Evolutionary conservation across 768 basidiomycete species (phyloP).

Genomic region (Phaeolepiota aurea): DNA sequence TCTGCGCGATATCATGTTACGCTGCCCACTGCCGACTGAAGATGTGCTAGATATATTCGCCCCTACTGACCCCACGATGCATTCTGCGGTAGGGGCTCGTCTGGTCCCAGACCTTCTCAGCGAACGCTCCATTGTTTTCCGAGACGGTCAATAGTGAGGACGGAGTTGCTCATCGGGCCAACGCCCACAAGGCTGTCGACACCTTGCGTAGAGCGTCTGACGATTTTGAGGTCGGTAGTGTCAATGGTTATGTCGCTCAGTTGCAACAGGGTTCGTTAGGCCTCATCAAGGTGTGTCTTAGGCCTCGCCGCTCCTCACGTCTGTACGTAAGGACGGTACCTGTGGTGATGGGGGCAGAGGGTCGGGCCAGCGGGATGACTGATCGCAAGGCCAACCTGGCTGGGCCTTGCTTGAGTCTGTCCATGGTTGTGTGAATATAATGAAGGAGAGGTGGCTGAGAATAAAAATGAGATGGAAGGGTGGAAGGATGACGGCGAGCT

Average conservation of each 20-base stretch:
- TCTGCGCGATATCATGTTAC: too few species aligned
- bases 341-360: background rate
- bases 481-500: too few species aligned
- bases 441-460: background rate
- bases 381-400: background rate
- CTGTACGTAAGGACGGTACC: too few species aligned
- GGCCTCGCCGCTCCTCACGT: too few species aligned
- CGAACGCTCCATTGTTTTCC: slow-evolving; percentile 5
- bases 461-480: background rate
- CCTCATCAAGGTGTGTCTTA: background rate
- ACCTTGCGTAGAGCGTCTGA: slow-evolving; percentile 8
- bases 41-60: slow-evolving; percentile 18
- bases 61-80: slow-evolving; percentile 18
- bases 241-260: slow-evolving; percentile 9
- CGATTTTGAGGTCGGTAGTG: slow-evolving; percentile 7
- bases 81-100: slow-evolving; percentile 14
- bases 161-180: slow-evolving; percentile 9
- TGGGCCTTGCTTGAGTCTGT: background rate
- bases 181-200: slow-evolving; percentile 11
- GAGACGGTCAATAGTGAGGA: slow-evolving; percentile 10
- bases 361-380: background rate
- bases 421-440: background rate
- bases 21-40: too few species aligned
- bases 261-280: slow-evolving; percentile 9
- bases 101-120: slow-evolving; percentile 15